Base-by-base conservation (phyloP, 164 flowering plant species). In the Piper longum region DNA sequence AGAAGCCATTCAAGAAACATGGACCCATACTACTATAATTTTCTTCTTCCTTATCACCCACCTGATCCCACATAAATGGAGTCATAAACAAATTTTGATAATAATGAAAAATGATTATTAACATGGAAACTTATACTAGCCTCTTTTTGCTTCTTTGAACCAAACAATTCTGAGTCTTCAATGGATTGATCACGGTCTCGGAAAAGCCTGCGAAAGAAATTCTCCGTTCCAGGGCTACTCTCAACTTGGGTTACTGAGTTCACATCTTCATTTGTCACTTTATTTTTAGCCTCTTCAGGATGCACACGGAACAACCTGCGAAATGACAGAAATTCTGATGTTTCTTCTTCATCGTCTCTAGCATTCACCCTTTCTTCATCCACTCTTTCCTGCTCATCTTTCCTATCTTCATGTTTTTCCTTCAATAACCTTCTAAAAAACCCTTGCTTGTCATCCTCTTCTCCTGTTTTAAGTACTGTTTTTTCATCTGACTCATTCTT, bases 171-270 rank as follows among this genome's bases (percentile, higher is more conserved):
- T 0, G 96, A 95, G 70, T 95, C 96, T 74, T 95, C 97, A 64
- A 95, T 72, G 41, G 97, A 91, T 19, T 95, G 86, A 52, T 90
- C 99, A 41, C 99, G 92, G 66, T 93, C 99, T 69, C 86, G 81
- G 66, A 95, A 91, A 57, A 95, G 70, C 74, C 91, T 91, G 65
- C 91, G 95, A 67, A 95, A 91, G 71, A 95, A 91, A 39, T 76
- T 91, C 71, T 91, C 96, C 2, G 96, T 88, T 63, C 97, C 99
- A 6, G 96, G 99, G 74, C 97, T 95, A 73, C 96, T 82, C 69
- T 87, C 99, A 68, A 75, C 62, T 59, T 78, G 51, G 69, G 73
- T 61, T 59, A 77, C 80, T 69, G 64, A 55, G 60, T 70, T 77
- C 62, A 71, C 71, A 70, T 71, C 80, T 68, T 85, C 92, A 78